These are phyloP conservation scores for Fusarium torulosum DNA, from an alignment of 2,329 filamentous ascomycete genomes.

Conservation along the genomic window DNA sequence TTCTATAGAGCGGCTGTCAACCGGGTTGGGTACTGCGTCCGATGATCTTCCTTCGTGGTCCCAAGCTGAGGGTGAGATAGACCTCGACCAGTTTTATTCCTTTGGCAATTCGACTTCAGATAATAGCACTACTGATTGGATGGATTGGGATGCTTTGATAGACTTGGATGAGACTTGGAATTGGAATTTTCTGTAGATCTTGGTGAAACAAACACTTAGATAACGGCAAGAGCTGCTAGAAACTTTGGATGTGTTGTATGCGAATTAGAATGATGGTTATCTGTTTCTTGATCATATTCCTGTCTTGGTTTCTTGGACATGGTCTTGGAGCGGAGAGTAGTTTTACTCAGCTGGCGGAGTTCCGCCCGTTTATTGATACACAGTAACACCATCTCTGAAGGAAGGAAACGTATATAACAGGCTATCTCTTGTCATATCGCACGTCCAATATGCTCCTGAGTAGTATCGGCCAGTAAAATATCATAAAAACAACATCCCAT, in stretches of 20 bases:
- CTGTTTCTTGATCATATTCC: no score
- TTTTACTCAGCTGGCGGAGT: slow-evolving; percentile 10
- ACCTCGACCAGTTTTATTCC: background rate
- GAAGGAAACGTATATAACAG: background rate
- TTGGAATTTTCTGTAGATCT: slow-evolving; percentile 38
- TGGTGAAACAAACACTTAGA: background rate
- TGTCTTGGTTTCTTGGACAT: background rate
- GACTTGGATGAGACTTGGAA: slow-evolving; percentile 29
- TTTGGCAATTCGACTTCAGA: background rate
- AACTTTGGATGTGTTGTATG: background rate
- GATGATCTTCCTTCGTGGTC: slow-evolving; percentile 29
- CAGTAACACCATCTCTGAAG: background rate
- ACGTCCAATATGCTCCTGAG: background rate
- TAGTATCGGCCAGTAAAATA: background rate
- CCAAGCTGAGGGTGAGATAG: background rate
- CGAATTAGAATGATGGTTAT: background rate
- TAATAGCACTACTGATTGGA: background rate
- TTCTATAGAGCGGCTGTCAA: slow-evolving; percentile 16
- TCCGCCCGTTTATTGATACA: slow-evolving; percentile 4
- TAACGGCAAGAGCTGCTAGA: background rate
- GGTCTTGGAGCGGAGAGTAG: background rate
- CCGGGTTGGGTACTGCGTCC: slow-evolving; percentile 10
- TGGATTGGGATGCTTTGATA: slow-evolving; percentile 42
- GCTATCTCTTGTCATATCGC: background rate
- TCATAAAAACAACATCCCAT: no score